Evolutionary conservation across 2,329 filamentous ascomycete genomes (phyloP).

Genomic region (Xylariaceae sp.): DNA sequence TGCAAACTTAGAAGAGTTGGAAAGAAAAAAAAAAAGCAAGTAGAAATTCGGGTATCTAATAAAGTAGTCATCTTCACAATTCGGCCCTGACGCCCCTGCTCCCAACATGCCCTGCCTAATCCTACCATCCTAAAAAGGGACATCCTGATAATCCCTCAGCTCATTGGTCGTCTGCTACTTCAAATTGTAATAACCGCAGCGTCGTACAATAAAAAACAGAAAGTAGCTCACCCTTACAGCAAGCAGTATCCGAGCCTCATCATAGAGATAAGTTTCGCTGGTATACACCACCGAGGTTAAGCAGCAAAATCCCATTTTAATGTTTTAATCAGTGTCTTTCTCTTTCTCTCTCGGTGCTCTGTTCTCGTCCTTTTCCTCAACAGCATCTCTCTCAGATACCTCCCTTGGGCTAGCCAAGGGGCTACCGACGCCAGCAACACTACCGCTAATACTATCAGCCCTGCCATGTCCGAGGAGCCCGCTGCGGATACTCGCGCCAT

Average conservation of each 20-base stretch:
- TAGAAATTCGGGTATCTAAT: slow-evolving; percentile 30
- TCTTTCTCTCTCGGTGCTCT: slow-evolving; percentile 25
- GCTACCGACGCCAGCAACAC: slow-evolving; percentile 68
- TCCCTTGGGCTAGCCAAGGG: slow-evolving; percentile 67
- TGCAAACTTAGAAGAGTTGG: neutral
- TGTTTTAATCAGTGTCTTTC: slow-evolving; percentile 26
- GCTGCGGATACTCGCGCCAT: slow-evolving; percentile 80
- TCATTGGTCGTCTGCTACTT: slow-evolving; percentile 2
- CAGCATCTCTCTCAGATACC: slow-evolving; percentile 42
- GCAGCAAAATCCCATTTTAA: neutral
- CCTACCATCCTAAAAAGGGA: slow-evolving; percentile 6
- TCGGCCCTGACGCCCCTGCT: slow-evolving; percentile 20
- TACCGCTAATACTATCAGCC: slow-evolving; percentile 82
- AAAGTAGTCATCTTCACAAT: slow-evolving; percentile 22
- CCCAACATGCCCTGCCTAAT: slow-evolving; percentile 4
- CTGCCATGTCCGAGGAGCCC: slow-evolving; percentile 77
- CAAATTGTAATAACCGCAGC: neutral
- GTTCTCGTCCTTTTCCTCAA: slow-evolving; percentile 42
- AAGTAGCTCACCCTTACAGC: neutral
- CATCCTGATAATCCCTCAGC: neutral
- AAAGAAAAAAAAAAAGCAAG: neutral
- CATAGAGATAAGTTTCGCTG: neutral
- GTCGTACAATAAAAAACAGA: slow-evolving; percentile 3
- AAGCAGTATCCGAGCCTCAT: neutral
- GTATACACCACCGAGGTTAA: neutral